Conservation (phyloP, 305 asterid genomes). For the Fraxinus platypoda region DNA sequence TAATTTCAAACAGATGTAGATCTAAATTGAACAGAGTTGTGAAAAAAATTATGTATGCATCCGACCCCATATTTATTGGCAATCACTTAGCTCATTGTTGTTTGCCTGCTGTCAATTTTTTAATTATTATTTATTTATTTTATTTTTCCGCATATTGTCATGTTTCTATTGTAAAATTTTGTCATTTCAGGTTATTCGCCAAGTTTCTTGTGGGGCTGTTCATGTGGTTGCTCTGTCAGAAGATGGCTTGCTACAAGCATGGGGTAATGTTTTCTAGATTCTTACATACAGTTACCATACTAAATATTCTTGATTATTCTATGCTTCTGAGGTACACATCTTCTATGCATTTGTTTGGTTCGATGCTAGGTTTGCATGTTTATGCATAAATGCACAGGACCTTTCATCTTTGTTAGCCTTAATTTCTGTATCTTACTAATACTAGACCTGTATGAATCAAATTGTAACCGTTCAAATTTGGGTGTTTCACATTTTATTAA, state of each 20-base stretch:
- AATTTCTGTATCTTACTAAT: conserved; percentile 11
- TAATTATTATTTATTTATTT: no score
- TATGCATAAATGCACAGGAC: conserved; percentile 11
- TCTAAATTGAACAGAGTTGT: not conserved
- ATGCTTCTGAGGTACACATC: not conserved
- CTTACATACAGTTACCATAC: conserved; percentile 2
- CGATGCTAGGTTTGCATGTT: conserved; percentile 13
- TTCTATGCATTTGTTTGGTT: conserved; percentile 7
- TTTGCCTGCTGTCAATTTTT: not conserved
- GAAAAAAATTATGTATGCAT: not conserved
- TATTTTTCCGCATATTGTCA: not conserved
- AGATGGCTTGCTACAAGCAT: conserved; percentile 89
- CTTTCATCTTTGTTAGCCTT: conserved; percentile 14
- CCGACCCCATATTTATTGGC: not conserved
- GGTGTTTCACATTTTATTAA: conserved; percentile 38
- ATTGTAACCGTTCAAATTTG: conserved; percentile 27
- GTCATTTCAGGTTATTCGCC: conserved; percentile 68
- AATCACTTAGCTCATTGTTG: not conserved
- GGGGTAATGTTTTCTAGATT: conserved; percentile 57
- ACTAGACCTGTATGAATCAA: conserved; percentile 20
- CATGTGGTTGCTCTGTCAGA: conserved; percentile 91
- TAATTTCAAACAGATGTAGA: not conserved
- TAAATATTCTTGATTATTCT: conserved; percentile 4
- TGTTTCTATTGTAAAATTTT: not conserved
- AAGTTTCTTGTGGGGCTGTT: conserved; percentile 98